A percentile compares a stretch with the other conserved stretches of the same genome.
Evolutionary conservation across 225 moss, liverwort and hornwort genomes (phyloP).

Genomic region (Pleurozium schreberi): DNA sequence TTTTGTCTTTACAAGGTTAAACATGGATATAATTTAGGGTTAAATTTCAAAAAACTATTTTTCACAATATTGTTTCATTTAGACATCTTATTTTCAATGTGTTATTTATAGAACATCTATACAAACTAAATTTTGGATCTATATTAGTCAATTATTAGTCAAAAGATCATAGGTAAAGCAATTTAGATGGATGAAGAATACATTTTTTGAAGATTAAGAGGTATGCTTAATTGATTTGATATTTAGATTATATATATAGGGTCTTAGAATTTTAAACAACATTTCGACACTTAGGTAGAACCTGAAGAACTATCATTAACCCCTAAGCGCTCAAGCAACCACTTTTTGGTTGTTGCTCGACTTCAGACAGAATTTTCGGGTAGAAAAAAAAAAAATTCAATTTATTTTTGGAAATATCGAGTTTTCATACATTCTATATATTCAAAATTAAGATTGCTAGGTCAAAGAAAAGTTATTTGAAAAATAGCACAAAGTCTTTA

Average conservation of each 20-base stretch:
- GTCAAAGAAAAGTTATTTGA: too few relatives aligned
- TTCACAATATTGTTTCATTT: background rate
- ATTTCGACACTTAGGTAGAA: rapidly evolving
- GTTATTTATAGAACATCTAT: background rate
- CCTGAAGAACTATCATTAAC: background rate
- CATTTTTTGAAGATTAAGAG: background rate
- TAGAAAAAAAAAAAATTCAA: too few relatives aligned
- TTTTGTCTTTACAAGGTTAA: background rate
- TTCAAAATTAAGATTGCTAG: too few relatives aligned
- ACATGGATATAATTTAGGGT: too few relatives aligned
- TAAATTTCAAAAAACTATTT: background rate
- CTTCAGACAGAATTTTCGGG: too few relatives aligned
- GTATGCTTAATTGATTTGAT: background rate
- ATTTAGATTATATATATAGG: background rate
- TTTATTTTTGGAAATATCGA: too few relatives aligned
- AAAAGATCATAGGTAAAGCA: background rate
- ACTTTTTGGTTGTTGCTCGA: too few relatives aligned
- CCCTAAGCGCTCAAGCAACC: too few relatives aligned
- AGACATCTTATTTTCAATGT: background rate
- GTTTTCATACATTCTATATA: too few relatives aligned
- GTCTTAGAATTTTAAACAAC: background rate
- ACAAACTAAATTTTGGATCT: background rate
- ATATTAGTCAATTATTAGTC: background rate
- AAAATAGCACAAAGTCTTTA: too few relatives aligned
- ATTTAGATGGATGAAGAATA: background rate